Conservation (phyloP, 352 stramenopile genomes). For the Pythium pyrilobum region DNA sequence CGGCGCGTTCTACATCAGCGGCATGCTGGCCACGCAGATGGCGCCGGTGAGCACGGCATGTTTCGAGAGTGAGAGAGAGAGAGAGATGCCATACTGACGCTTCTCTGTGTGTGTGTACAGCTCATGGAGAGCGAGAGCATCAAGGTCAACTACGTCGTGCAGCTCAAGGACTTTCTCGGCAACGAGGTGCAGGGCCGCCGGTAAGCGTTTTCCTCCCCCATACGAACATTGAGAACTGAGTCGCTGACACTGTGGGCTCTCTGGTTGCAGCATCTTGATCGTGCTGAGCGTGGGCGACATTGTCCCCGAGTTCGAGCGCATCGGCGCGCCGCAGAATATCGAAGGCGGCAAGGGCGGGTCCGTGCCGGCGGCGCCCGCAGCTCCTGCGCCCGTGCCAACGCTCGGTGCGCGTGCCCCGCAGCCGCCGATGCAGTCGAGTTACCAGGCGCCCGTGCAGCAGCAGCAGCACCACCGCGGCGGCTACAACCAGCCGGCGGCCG, state of each 20-base stretch:
- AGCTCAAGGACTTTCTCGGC: constrained; percentile 79
- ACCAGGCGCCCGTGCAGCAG: constrained; percentile 14
- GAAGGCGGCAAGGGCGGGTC: constrained; percentile 52
- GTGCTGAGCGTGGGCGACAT: constrained; percentile 80
- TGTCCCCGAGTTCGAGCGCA: constrained; percentile 63
- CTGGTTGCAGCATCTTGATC: constrained; percentile 57
- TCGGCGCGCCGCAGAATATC: constrained; percentile 70
- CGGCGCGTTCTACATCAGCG: constrained; percentile 75
- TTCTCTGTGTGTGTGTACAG: constrained; percentile 21
- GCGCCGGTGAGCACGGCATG: constrained; percentile 55
- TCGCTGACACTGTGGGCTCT: background rate
- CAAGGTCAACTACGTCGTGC: constrained; percentile 79
- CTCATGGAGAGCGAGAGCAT: constrained; percentile 80
- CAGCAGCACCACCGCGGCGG: constrained; percentile 18
- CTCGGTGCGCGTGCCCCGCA: background rate
- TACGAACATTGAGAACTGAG: too few species aligned
- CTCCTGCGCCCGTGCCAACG: constrained; percentile 5
- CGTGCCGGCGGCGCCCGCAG: constrained; percentile 15
- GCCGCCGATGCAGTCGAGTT: background rate
- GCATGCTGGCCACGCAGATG: constrained; percentile 82
- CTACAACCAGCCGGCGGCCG: constrained; percentile 9
- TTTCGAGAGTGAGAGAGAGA: background rate
- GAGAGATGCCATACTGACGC: background rate
- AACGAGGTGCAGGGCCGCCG: constrained; percentile 80
- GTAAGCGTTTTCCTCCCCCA: constrained; percentile 13